Conservation (phyloP, 495 filamentous ascomycete genomes). For the Penicillium angulare region DNA sequence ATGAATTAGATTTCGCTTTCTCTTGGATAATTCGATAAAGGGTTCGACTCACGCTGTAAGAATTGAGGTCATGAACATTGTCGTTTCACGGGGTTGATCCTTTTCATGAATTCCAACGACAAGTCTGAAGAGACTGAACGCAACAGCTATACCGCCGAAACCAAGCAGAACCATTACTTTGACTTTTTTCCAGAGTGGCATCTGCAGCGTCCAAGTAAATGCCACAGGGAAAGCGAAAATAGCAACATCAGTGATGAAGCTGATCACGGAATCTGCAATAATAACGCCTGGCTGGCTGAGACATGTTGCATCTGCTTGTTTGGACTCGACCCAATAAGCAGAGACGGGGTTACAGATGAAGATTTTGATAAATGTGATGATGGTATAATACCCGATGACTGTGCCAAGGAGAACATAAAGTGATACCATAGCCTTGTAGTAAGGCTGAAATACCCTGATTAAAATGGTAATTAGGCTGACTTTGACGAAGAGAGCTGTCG, state of each 20-base stretch:
- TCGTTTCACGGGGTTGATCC: slow-evolving; percentile 17
- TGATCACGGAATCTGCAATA: slow-evolving; percentile 29
- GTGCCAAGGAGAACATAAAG: slow-evolving; percentile 26
- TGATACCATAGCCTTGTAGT: slow-evolving; percentile 14
- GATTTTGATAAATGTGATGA: slow-evolving; percentile 27
- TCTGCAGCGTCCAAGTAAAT: slow-evolving; percentile 28
- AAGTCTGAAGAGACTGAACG: slow-evolving; percentile 27
- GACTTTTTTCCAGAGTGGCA: slow-evolving; percentile 28
- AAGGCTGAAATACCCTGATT: slow-evolving; percentile 29
- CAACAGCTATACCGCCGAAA: slow-evolving; percentile 29
- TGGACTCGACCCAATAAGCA: slow-evolving; percentile 19
- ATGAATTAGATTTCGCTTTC: not conserved
- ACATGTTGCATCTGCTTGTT: slow-evolving; percentile 11
- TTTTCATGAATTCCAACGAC: slow-evolving; percentile 23
- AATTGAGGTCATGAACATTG: slow-evolving; percentile 6
- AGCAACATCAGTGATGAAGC: slow-evolving; percentile 28
- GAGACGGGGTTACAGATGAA: slow-evolving; percentile 27
- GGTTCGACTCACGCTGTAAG: slow-evolving; percentile 1
- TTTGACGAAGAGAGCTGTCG: slow-evolving; percentile 33
- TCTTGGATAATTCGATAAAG: not conserved
- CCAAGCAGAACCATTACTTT: slow-evolving; percentile 26
- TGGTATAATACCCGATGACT: slow-evolving; percentile 27
- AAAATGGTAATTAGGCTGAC: slow-evolving; percentile 28
- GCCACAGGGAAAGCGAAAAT: slow-evolving; percentile 31
- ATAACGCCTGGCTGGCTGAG: slow-evolving; percentile 26